Evolutionary conservation across 2,329 filamentous ascomycete genomes (phyloP).

Genomic region (Colletotrichum tanaceti): DNA sequence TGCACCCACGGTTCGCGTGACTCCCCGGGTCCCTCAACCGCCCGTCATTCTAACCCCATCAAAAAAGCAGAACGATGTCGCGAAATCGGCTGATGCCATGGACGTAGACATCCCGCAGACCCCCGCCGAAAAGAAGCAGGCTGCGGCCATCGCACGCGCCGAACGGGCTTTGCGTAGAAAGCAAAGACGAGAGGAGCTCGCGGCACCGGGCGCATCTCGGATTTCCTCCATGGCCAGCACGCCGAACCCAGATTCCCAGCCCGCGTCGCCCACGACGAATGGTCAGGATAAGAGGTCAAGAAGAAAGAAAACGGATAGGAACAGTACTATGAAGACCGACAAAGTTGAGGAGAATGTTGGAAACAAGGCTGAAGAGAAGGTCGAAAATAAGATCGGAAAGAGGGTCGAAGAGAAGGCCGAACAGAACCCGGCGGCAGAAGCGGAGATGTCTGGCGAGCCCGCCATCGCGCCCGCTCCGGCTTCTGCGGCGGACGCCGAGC

Average conservation of each 20-base stretch:
- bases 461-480: neutral
- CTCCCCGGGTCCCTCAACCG: constrained; percentile 1
- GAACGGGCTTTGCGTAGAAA: constrained; percentile 36
- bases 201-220: constrained; percentile 8
- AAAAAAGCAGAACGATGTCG: constrained; percentile 9
- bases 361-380: constrained; percentile 5
- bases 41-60: constrained; percentile 23
- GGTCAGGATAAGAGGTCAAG: constrained; percentile 33
- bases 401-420: no score
- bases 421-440: constrained; percentile 14
- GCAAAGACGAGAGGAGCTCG: constrained; percentile 31
- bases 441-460: constrained; percentile 19
- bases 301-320: constrained; percentile 37
- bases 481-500: constrained; percentile 15
- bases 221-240: constrained; percentile 31
- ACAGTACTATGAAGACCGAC: constrained; percentile 19
- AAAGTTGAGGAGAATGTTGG: neutral
- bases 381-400: neutral
- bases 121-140: constrained; percentile 28
- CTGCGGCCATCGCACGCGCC: constrained; percentile 31
- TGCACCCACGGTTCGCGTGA: constrained; percentile 28
- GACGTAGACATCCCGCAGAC: constrained; percentile 31
- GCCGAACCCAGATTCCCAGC: constrained; percentile 29
- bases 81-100: constrained; percentile 28
- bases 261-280: constrained; percentile 29